Evolutionary conservation across 2,329 filamentous ascomycete species (phyloP), one percentile per base, ranked within the genome.

Genomic region (Juglanconis oblonga): DNA sequence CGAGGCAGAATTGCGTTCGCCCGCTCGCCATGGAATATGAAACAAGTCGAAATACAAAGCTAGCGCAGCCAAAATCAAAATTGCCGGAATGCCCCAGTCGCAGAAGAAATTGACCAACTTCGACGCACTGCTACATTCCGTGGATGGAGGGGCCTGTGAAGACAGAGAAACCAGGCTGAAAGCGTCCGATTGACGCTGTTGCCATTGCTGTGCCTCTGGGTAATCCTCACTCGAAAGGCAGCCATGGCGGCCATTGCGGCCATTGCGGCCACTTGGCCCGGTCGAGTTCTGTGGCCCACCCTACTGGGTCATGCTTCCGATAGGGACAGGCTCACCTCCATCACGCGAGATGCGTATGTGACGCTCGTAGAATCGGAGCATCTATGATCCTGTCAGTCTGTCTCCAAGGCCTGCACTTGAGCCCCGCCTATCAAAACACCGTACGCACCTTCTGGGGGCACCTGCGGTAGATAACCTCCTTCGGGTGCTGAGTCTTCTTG

Each of bases 401-500:
- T 51, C 36, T 56, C 5, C 10, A 35, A 7, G 13, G 32, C 36
- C 29, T 13, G 29, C 10, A 17, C 33, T n/a, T 6, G 14, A 29
- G 14, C 5, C 44, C 44, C 44, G 2, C 5, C 5, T 29, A 9
- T 17, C 14, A 17, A 45, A 17, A 24, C 17, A 45, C 17, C 3
- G 24, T 32, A 52, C 76, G 58, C 71, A 89, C 88, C 81, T 88
- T 90, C 69, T 94, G 90, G 0, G 91, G 91, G 66, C 89, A 92
- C 66, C 91, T 87, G 68, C 86, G 82, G 67, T 93, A 90, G 7
- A 92, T 81, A 13, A 87, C 80, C 24, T 79, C 72, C 14, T 90
- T 85, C 9, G 85, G 81, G 67, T 94, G 90, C 69, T 90, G 87
- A 1, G 89, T 90, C 77, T 91, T 92, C 52, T 84, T 79, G 8